A percentile compares a stretch with the other conserved stretches of the same genome.
These are phyloP conservation scores for Fusarium buxicola DNA, from an alignment of 2,329 filamentous ascomycete species.

Conservation along the genomic window DNA sequence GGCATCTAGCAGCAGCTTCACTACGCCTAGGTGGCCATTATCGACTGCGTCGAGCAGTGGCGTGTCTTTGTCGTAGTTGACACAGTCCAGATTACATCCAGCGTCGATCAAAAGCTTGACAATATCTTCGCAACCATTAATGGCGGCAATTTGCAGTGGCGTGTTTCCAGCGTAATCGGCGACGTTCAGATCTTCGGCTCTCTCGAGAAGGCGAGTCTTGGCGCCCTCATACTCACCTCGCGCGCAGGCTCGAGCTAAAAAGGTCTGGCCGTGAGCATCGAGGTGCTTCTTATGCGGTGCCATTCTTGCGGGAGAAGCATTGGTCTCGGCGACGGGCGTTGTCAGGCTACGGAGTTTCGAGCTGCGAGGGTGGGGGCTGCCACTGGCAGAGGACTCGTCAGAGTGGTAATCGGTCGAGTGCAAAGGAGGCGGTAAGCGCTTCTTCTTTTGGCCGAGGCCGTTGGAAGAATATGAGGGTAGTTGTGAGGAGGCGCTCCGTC, in stretches of 20 bases:
- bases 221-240: slow-evolving; percentile 84
- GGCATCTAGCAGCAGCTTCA: slow-evolving; percentile 83
- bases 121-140: slow-evolving; percentile 88
- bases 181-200: slow-evolving; percentile 88
- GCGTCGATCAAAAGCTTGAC: slow-evolving; percentile 88
- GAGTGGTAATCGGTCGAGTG: slow-evolving; percentile 74
- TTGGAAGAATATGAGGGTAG: slow-evolving; percentile 66
- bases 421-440: slow-evolving; percentile 69
- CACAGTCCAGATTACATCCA: slow-evolving; percentile 84
- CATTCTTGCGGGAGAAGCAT: slow-evolving; percentile 76
- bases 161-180: slow-evolving; percentile 97
- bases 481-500: slow-evolving; percentile 74
- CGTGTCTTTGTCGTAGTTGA: slow-evolving; percentile 87
- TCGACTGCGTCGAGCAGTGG: slow-evolving; percentile 96
- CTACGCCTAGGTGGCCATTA: slow-evolving; percentile 90
- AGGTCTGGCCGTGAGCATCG: slow-evolving; percentile 92
- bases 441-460: slow-evolving; percentile 70
- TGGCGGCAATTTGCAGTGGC: slow-evolving; percentile 89
- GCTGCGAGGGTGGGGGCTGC: slow-evolving; percentile 68
- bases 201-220: slow-evolving; percentile 78
- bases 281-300: slow-evolving; percentile 84
- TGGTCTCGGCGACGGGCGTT: slow-evolving; percentile 67
- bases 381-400: slow-evolving; percentile 73
- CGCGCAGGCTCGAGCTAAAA: slow-evolving; percentile 89
- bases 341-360: slow-evolving; percentile 68